A percentile compares a stretch with the other conserved stretches of the same genome.
These are phyloP conservation scores for Cerrena zonata DNA, from an alignment of 1,284 basidiomycete species.

Conservation along the genomic window DNA sequence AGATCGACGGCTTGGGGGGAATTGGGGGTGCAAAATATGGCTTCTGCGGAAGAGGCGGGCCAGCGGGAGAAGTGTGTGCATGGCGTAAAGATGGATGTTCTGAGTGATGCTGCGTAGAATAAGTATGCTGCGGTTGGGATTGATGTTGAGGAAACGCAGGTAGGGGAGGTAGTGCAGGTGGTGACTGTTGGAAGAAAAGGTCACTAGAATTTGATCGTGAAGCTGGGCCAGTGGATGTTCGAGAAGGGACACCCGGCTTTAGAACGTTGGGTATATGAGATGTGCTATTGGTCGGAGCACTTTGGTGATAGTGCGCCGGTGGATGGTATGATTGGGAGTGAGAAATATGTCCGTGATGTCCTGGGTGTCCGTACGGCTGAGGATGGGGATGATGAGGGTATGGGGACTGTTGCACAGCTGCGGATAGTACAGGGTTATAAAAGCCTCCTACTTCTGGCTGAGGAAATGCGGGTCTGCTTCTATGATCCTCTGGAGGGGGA, in stretches of 20 bases:
- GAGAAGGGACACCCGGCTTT: conserved; percentile 12
- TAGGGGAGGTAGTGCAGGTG: no score
- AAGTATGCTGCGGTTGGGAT: background rate
- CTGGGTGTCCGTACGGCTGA: conserved; percentile 5
- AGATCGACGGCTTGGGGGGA: conserved; percentile 20
- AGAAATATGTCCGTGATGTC: no score
- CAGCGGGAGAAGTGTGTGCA: conserved; percentile 17
- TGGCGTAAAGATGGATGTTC: conserved; percentile 13
- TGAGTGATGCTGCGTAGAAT: background rate
- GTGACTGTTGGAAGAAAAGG: conserved; percentile 10
- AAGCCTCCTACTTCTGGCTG: conserved; percentile 18
- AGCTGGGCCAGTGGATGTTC: conserved; percentile 1
- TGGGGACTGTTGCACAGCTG: background rate
- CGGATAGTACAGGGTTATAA: conserved; percentile 21
- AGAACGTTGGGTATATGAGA: conserved; percentile 14
- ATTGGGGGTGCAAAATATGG: conserved; percentile 22
- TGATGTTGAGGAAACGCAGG: background rate
- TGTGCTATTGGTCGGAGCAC: conserved; percentile 3
- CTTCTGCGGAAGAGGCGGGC: conserved; percentile 24
- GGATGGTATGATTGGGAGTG: conserved; percentile 4
- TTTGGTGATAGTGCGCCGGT: background rate
- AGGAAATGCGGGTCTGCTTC: background rate
- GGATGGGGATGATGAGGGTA: background rate
- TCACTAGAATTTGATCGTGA: conserved; percentile 11
- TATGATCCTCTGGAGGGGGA: background rate